Percentiles rank a stretch among this genome's conserved stretches.
phyloP scores from a whole-genome alignment of 169 alveolate species.

The Cryptosporidium muris region DNA sequence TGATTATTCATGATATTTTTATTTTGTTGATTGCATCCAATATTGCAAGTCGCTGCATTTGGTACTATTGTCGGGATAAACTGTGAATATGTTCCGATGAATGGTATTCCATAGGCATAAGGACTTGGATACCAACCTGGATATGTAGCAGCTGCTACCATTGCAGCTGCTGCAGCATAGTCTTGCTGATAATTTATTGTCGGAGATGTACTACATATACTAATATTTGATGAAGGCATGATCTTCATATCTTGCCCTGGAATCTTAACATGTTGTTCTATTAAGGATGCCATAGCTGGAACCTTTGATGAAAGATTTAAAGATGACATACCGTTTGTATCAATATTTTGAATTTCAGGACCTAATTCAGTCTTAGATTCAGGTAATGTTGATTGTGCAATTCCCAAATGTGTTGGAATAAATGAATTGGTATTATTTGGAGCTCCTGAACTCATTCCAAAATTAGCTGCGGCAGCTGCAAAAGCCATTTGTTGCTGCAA shows the following conservation, averaged over 20 bases:
- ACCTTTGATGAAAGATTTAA: slow-evolving; percentile 1
- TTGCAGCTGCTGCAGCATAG: slow-evolving; percentile 51
- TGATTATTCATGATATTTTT: too few species aligned
- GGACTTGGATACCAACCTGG: slow-evolving; percentile 65
- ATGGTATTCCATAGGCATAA: slow-evolving; percentile 62
- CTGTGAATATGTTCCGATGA: slow-evolving; percentile 53
- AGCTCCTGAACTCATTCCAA: background rate
- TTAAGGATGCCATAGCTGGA: slow-evolving; percentile 26
- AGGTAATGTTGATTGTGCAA: slow-evolving; percentile 3
- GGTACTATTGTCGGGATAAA: slow-evolving; percentile 44
- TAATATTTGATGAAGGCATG: slow-evolving; percentile 64
- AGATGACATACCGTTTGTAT: background rate
- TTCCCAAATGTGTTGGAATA: slow-evolving; percentile 12
- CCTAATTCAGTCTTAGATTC: slow-evolving; percentile 29
- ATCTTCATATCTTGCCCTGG: slow-evolving; percentile 64
- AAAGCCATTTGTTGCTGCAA: slow-evolving; percentile 57
- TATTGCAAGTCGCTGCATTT: background rate
- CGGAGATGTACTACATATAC: slow-evolving; percentile 15
- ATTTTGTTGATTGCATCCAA: too few species aligned
- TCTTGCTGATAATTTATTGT: slow-evolving; percentile 59
- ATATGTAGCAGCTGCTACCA: slow-evolving; percentile 37
- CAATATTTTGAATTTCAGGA: slow-evolving; percentile 20
- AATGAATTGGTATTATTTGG: slow-evolving; percentile 30
- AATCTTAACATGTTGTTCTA: slow-evolving; percentile 56
- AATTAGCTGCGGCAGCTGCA: slow-evolving; percentile 64